A percentile compares a stretch with the other conserved stretches of the same genome.
These are phyloP conservation scores for Spongospora subterranea DNA, from an alignment of 208 protist species.

Conservation along the genomic window DNA sequence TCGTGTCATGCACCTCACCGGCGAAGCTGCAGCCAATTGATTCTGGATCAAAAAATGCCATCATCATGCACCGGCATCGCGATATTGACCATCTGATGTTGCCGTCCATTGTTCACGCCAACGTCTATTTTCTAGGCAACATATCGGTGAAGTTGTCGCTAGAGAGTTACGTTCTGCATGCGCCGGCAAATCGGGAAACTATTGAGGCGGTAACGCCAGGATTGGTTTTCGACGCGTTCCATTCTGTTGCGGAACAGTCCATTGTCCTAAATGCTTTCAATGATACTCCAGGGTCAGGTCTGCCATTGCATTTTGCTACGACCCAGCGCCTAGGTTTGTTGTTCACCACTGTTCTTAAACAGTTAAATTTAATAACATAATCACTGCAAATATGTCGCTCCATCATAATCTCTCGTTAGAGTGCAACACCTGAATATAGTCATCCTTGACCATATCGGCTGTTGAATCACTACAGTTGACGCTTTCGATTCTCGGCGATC, in stretches of 20 bases:
- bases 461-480: too few relatives aligned
- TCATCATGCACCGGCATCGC: conserved; percentile 35
- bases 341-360: neutral
- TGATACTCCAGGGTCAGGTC: neutral
- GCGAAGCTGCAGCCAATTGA: conserved; percentile 12
- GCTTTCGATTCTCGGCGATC: too few relatives aligned
- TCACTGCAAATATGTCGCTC: too few relatives aligned
- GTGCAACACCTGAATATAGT: too few relatives aligned
- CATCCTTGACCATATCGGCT: too few relatives aligned
- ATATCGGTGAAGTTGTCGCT: neutral
- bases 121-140: neutral
- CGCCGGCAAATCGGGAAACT: neutral
- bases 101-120: neutral
- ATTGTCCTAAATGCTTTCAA: neutral
- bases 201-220: neutral
- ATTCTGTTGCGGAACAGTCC: neutral
- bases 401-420: too few relatives aligned
- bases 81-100: neutral
- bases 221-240: conserved; percentile 14
- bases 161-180: conserved; percentile 20
- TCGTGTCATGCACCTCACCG: neutral
- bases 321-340: neutral
- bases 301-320: conserved; percentile 34
- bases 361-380: too few relatives aligned
- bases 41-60: neutral